These are phyloP conservation scores for Brasilioporus rufonigricans DNA, from an alignment of 768 basidiomycete species.

Conservation along the genomic window DNA sequence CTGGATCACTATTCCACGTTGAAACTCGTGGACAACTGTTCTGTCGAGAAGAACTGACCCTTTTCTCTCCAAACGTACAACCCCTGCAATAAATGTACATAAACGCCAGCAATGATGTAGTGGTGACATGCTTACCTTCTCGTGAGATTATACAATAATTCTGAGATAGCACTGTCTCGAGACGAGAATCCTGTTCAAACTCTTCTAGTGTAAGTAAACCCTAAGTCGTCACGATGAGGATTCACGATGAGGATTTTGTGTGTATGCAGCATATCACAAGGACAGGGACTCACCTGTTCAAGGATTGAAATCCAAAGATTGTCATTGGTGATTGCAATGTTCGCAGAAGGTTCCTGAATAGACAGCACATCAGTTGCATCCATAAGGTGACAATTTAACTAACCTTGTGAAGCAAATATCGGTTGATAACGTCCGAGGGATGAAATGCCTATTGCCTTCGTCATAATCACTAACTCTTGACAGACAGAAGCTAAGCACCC, in stretches of 20 bases:
- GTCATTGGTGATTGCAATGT: slow-evolving; percentile 14
- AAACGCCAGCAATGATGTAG: background rate
- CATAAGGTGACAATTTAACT: background rate
- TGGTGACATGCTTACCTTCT: background rate
- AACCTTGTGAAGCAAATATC: slow-evolving; percentile 7
- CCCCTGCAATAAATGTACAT: background rate
- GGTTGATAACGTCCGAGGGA: slow-evolving; percentile 15
- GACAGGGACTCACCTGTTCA: slow-evolving; percentile 1
- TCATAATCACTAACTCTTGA: background rate
- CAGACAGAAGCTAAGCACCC: background rate
- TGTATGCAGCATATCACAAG: background rate
- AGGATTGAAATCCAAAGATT: slow-evolving; percentile 12
- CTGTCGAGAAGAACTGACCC: background rate
- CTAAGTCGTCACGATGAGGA: background rate
- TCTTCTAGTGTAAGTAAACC: slow-evolving; percentile 6
- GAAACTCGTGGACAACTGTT: background rate
- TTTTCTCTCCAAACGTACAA: background rate
- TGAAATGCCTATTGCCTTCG: slow-evolving; percentile 1
- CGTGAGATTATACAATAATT: slow-evolving; percentile 2
- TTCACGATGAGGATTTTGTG: background rate
- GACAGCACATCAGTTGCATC: background rate
- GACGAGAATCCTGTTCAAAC: background rate
- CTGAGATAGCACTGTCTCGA: slow-evolving; percentile 6
- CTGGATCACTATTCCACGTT: background rate
- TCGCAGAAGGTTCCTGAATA: slow-evolving; percentile 9